Conservation (phyloP, 345 rosid species). For the Draba incana region DNA sequence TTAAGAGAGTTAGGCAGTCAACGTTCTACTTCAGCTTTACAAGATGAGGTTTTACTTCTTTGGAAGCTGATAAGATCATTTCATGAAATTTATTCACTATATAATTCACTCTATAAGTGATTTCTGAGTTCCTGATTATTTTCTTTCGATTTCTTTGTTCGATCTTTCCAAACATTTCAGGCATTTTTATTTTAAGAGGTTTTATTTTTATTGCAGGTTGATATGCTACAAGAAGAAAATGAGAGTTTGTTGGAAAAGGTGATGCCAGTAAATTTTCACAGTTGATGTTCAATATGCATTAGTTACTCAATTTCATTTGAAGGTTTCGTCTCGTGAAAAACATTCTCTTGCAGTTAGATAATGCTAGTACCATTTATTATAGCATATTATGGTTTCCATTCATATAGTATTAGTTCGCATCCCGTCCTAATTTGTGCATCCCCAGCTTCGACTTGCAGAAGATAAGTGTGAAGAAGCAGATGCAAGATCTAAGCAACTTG, state of each 20-base stretch:
- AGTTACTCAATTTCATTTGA: slow-evolving; percentile 13
- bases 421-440: slow-evolving; percentile 47
- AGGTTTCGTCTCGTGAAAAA: background rate
- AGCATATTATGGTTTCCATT: background rate
- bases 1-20: slow-evolving; percentile 56
- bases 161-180: slow-evolving; percentile 8
- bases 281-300: slow-evolving; percentile 25
- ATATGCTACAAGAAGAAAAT: slow-evolving; percentile 77
- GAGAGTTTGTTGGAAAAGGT: slow-evolving; percentile 64
- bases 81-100: slow-evolving; percentile 21
- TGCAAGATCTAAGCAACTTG: slow-evolving; percentile 81
- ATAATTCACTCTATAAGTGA: slow-evolving; percentile 2
- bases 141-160: background rate
- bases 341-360: background rate
- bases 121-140: background rate
- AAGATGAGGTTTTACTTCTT: slow-evolving; percentile 69
- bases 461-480: slow-evolving; percentile 87
- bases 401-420: slow-evolving; percentile 26
- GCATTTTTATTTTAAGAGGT: slow-evolving; percentile 17
- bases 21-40: slow-evolving; percentile 68
- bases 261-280: slow-evolving; percentile 42
- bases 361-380: too few relatives aligned
- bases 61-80: slow-evolving; percentile 11
- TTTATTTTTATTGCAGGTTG: slow-evolving; percentile 59
- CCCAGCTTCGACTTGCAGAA: slow-evolving; percentile 89